Evolutionary conservation across 2,329 filamentous ascomycete genomes (phyloP).

Genomic region (Zymoseptoria passerinii): DNA sequence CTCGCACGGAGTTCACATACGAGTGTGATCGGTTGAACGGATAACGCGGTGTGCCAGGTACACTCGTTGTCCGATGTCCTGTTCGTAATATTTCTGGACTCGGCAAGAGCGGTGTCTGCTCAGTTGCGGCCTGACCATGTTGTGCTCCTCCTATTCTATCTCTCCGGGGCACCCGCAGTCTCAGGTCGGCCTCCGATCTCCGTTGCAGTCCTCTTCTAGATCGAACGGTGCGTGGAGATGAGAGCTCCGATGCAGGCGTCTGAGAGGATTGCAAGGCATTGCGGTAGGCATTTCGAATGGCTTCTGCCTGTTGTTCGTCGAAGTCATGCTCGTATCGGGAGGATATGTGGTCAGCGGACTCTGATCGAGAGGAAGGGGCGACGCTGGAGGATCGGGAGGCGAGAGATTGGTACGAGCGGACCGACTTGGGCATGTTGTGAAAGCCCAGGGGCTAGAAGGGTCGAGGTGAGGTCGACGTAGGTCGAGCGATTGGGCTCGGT

Average conservation of each 20-base stretch:
- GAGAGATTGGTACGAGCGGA: constrained; percentile 22
- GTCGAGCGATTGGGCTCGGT: not conserved
- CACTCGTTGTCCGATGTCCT: constrained; percentile 19
- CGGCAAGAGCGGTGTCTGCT: constrained; percentile 41
- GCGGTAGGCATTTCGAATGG: constrained; percentile 28
- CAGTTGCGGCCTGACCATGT: constrained; percentile 30
- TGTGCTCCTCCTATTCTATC: not conserved
- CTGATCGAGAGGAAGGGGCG: constrained; percentile 9
- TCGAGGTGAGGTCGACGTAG: not conserved
- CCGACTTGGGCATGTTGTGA: constrained; percentile 28
- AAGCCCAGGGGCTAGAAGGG: not conserved
- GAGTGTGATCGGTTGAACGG: constrained; percentile 29
- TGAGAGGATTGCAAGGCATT: constrained; percentile 25
- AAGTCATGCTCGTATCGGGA: constrained; percentile 22
- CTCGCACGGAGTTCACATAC: constrained; percentile 19
- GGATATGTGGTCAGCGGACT: constrained; percentile 25
- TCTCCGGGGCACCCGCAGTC: constrained; percentile 22
- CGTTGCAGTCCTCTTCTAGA: constrained; percentile 5
- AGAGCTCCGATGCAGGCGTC: not conserved
- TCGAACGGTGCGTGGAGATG: not conserved
- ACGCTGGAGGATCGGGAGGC: constrained; percentile 27
- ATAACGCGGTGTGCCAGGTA: constrained; percentile 22
- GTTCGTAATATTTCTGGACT: constrained; percentile 22
- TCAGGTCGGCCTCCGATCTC: constrained; percentile 30
- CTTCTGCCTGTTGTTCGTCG: constrained; percentile 25